These are phyloP conservation scores for peach (Prunus persica) DNA, from an alignment of 306 rosid genomes.

Conservation along the genomic window Prunus_persica_NCBIv2 NC_034012.1:4498001-4498500, in stretches of 20 bases:
- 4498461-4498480: background rate
- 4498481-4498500: background rate
- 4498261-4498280: slow-evolving; percentile 8
- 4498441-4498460: slow-evolving; percentile 2
- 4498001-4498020: background rate
- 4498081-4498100: background rate
- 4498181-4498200: background rate
- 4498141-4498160: background rate
- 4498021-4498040: background rate
- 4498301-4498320: background rate
- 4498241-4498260: background rate
- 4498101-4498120: background rate
- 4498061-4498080: background rate
- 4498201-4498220: background rate
- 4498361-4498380: slow-evolving; percentile 52
- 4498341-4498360: slow-evolving; percentile 40
- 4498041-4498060: background rate
- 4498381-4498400: slow-evolving; percentile 25
- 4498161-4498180: background rate
- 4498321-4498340: background rate
- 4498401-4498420: slow-evolving; percentile 30
- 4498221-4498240: background rate
- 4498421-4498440: slow-evolving; percentile 11
- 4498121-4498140: background rate
- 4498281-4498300: background rate